Base-by-base conservation (phyloP, 768 basidiomycete genomes). In the Mycena belliarum region DNA sequence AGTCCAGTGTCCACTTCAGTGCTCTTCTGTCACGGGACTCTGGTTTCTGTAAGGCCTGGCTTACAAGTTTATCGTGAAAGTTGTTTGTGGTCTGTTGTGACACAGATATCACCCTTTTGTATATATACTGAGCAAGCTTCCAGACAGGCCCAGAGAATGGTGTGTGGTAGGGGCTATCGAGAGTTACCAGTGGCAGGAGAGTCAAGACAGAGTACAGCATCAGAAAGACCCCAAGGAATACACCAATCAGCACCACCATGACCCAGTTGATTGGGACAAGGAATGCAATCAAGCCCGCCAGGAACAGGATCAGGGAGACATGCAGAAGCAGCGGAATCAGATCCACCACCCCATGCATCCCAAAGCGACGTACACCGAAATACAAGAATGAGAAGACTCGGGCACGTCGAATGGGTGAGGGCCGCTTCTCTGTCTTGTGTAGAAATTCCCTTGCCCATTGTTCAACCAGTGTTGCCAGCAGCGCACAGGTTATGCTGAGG, bases 251-350 rank as follows among this genome's bases (percentile, higher is more conserved):
- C 15, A n/a, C 14, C 6, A 45, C 42, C 20, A 65, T 49, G 24
- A 46, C 29, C 12, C 20, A 18, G 41, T 51, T 41, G 20, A 60
- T 18, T 10, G 61, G 51, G 21, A 48, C 33, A 16, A 63, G 40
- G 42, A 59, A 65, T 20, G 59, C 49, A 47, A 63, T 41, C 12
- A 65, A 32, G 28, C 61, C 64, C 14, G 37, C 33, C 28, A 65
- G 59, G 52, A 65, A 65, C 23, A 65, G 33, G 14, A 48, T 21
- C 12, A 65, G 52, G 4, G 64, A 62, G 5, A 60, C 23, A 40
- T 65, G 64, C 25, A 65, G 50, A 38, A 65, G 42, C 18, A 63
- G 46, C 15, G 64, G 64, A 26, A 65, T 47, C 6, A 49, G 14
- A 20, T 56, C 55, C 20, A 56, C 55, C 6, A 49, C 47, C 25